A percentile compares a stretch with the other conserved stretches of the same genome.
Conservation (phyloP, 2,329 filamentous ascomycete genomes). For the Penicillium sclerotigenum region DNA sequence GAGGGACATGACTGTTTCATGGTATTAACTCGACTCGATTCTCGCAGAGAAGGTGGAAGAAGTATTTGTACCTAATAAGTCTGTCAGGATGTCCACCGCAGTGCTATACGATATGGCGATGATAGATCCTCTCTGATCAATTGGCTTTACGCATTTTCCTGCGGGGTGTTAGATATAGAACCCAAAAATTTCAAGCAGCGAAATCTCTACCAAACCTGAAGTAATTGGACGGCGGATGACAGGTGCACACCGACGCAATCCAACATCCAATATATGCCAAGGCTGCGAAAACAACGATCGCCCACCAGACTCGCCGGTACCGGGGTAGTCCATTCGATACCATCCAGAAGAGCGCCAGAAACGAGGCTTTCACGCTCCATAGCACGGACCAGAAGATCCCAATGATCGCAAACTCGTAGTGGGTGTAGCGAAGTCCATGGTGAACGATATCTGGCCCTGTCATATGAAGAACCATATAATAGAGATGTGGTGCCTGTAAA, state of each 20-base stretch:
- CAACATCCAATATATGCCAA: conserved; percentile 19
- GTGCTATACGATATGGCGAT: conserved; percentile 23
- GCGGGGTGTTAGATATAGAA: background rate
- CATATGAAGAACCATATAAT: conserved; percentile 15
- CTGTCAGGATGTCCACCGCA: conserved; percentile 22
- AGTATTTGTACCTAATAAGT: conserved; percentile 22
- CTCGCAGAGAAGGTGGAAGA: background rate
- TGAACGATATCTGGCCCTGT: conserved; percentile 10
- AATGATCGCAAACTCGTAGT: conserved; percentile 20
- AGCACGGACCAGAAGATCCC: conserved; percentile 23
- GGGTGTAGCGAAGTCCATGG: conserved; percentile 14
- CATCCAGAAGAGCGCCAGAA: conserved; percentile 21
- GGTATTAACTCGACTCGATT: background rate
- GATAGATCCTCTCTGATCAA: conserved; percentile 14
- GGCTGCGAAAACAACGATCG: conserved; percentile 6
- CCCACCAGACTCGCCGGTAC: conserved; percentile 18
- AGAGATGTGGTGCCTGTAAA: conserved; percentile 20
- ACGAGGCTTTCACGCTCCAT: conserved; percentile 22
- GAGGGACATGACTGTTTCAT: conserved; percentile 29
- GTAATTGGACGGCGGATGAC: conserved; percentile 19
- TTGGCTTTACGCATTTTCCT: conserved; percentile 16
- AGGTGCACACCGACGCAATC: conserved; percentile 17
- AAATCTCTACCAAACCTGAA: conserved; percentile 11
- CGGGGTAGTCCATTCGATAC: conserved; percentile 15
- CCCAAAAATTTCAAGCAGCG: background rate